Base-by-base conservation (phyloP, 768 basidiomycete genomes). In the Lactarius sp. region DNA sequence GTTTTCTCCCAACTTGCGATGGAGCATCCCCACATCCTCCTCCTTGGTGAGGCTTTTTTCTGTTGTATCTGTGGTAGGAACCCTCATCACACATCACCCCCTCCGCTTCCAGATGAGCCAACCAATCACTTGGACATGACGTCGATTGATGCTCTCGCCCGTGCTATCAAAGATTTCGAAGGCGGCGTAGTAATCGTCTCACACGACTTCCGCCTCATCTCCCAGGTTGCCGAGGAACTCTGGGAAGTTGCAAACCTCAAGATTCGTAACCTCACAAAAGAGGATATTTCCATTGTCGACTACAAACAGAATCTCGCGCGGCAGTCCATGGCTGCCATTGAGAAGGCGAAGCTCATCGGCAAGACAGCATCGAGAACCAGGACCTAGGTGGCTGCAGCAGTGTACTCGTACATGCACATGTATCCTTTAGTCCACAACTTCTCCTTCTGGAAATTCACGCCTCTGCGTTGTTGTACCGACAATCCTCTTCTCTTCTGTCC, bases 101-200 rank as follows among this genome's bases (percentile, higher is more conserved):
- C 42, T 20, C 34, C 16, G 6, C 9, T 50, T 20, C 46, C 66
- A 85, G 94, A 95, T 74, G 93, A 96, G 76, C 94, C 95, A 56
- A 98, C 94, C 46, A 98, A 97, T 74, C 94, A 98, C 76, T 84
- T 97, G 82, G 94, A 97, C 74, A 96, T 97, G 96, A 88, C 84
- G 68, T 95, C 93, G 34, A 99, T 99, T 74, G 96, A 98, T 73
- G 96, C 97, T 1, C 84, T 99, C 53, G 97, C 97, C 7, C 75
- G 76, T 31, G 96, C 97, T 55, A 98, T 99, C 81, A 97, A 96
- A 75, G 92, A 91, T 72, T 99, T 92, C 74, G 89, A 92, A 72
- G 97, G 97, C 64, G 96, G 97, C 71, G 97, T 99, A 46, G 97
- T 98, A 69, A 98, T 99, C 73, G 97, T 99, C 67, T 98, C 95